These are phyloP conservation scores for Skeletonema menzelii DNA, from an alignment of 108 stramenopile species.

Conservation along the genomic window DNA sequence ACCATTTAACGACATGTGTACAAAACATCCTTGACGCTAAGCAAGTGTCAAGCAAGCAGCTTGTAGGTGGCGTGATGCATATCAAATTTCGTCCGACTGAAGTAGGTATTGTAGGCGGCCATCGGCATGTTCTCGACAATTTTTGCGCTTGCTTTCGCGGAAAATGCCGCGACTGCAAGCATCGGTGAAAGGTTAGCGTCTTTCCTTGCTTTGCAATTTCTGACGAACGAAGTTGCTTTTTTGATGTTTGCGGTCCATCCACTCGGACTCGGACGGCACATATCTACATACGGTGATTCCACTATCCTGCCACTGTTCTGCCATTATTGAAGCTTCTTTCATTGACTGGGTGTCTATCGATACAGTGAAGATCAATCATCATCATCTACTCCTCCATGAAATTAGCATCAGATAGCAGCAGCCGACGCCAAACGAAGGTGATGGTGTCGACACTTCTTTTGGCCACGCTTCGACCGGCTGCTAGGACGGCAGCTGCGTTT, in stretches of 20 bases:
- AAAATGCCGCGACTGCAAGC: too few species aligned
- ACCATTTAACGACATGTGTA: neutral
- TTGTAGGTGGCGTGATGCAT: neutral
- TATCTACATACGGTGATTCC: too few species aligned
- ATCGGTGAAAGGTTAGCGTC: neutral
- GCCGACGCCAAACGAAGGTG: constrained; percentile 5
- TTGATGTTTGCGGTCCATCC: neutral
- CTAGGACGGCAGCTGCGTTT: constrained; percentile 1
- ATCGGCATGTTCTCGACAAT: neutral
- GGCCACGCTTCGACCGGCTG: neutral
- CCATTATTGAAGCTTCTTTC: neutral
- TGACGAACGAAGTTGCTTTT: neutral
- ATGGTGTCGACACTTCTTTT: constrained; percentile 2
- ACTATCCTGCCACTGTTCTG: too few species aligned
- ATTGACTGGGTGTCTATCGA: neutral
- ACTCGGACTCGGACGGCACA: neutral
- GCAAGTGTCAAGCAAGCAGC: too few species aligned
- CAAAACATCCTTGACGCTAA: neutral
- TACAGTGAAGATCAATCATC: neutral
- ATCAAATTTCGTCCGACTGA: too few species aligned
- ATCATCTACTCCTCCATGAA: neutral
- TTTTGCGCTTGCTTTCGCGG: neutral
- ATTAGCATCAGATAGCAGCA: constrained; percentile 1
- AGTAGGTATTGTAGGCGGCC: neutral
- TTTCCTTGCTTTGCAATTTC: neutral